Base-by-base conservation (phyloP, 768 basidiomycete species). In the Xerocomus brunneocitrinus region DNA sequence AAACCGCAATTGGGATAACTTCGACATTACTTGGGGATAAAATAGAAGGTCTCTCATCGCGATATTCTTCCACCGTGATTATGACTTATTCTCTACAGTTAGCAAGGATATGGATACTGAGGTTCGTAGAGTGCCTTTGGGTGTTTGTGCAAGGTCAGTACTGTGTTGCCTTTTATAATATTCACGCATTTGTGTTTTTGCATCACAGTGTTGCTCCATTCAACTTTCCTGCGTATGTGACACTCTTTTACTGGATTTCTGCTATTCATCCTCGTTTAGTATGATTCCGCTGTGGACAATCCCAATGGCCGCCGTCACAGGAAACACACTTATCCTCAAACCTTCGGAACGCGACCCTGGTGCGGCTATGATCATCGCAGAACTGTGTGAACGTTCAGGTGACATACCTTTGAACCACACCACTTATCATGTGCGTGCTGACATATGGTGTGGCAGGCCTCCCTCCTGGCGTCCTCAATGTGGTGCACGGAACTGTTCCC, bases 261-360 rank as follows among this genome's bases (percentile, higher is more conserved):
- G 27, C 10, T 34, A 9, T 44, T 61, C 31, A 61, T 45, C 0
- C 38, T 9, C 28, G 32, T 41, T 22, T 57, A 90, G 88, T 5
- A 95, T 95, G 93, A 98, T 98, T 62, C 95, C 95, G 0, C 76
- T 98, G 7, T 98, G 95, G 95, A 87, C 92, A 0, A 94, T 98
- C 59, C 88, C 88, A 41, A 84, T 93, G 81, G 89, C 93, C 16
- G 76, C 83, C 24, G 85, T 85, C 9, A 94, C 91, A 0, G 95
- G 95, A 31, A 99, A 99, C 63, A 93, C 95, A 0, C 79, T 99
- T 39, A 79, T 99, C 55, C 76, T 99, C 56, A 99, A 99, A 64
- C 95, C 95, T 19, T 94, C 91, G 2, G 95, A 99, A 68, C 85
- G 95, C 25, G 95, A 97, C 67, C 95, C 95, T 13, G 95, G 95